These are phyloP conservation scores for Salvia sclarea DNA, from an alignment of 305 asterid species.

Conservation along the genomic window DNA sequence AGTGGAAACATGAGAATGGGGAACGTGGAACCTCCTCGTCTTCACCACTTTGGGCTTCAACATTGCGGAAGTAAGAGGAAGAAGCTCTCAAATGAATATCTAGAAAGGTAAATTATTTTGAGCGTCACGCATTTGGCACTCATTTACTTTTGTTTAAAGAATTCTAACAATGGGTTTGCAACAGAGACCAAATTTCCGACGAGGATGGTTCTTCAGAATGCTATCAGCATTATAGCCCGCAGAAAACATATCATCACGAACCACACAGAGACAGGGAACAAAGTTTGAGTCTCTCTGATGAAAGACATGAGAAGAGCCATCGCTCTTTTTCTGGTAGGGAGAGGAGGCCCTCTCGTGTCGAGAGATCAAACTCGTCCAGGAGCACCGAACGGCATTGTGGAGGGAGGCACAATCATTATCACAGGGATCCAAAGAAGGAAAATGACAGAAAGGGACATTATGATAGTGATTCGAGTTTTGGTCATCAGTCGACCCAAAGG, in stretches of 20 bases:
- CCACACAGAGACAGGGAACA: slow-evolving; percentile 39
- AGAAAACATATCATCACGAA: slow-evolving; percentile 41
- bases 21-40: slow-evolving; percentile 48
- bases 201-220: slow-evolving; percentile 44
- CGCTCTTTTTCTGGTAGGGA: slow-evolving; percentile 48
- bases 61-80: slow-evolving; percentile 51
- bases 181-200: slow-evolving; percentile 53
- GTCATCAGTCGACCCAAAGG: slow-evolving; percentile 41
- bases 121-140: too few relatives aligned
- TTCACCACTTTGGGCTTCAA: slow-evolving; percentile 49
- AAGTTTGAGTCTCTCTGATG: slow-evolving; percentile 49
- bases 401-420: slow-evolving; percentile 47
- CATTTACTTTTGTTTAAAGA: slow-evolving; percentile 19
- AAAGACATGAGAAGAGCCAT: slow-evolving; percentile 47
- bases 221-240: slow-evolving; percentile 33
- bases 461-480: slow-evolving; percentile 54
- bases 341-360: slow-evolving; percentile 45
- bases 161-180: slow-evolving; percentile 33
- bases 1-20: slow-evolving; percentile 58
- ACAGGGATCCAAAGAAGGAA: slow-evolving; percentile 49
- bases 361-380: slow-evolving; percentile 46
- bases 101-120: slow-evolving; percentile 68
- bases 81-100: slow-evolving; percentile 47
- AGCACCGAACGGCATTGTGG: slow-evolving; percentile 50
- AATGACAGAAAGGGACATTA: slow-evolving; percentile 45